Base-by-base conservation (phyloP, 2,329 filamentous ascomycete species). In the Phialophora verrucosa region DNA sequence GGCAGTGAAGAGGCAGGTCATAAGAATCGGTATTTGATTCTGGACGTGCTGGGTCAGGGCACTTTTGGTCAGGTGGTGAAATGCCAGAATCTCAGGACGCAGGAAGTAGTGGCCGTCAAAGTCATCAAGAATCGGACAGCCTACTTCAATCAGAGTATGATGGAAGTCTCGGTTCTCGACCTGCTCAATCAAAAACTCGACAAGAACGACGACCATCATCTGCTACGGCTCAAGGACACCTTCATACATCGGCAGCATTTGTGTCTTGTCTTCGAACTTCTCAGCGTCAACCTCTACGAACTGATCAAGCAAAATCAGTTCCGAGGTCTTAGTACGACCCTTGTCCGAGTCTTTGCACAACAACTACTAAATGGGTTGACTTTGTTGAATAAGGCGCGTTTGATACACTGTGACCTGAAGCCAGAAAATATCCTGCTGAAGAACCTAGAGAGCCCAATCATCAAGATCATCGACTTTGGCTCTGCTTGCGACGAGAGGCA, bases 61-160 rank as follows among this genome's bases (percentile, higher is more conserved):
- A 99, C 95, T 0, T 99, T 99, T 77, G 95, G 95, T 7, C 95
- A 99, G 81, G 95, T 99, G 35, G 95, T 99, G 68, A 99, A 99
- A 79, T 99, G 95, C 77, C 95, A 99, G 78, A 99, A 99, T 74
- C 81, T 99, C 74, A 97, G 97, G 81, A 98, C 95, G 0, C 93
- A 97, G 78, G 95, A 99, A 80, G 95, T 99, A 47, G 95, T 99
- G 53, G 95, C 95, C 3, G 95, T 99, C 72, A 99, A 99, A 81
- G 95, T 99, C 62, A 95, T 99, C 82, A 99, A 99, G 82, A 99
- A 99, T 79, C 90, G 94, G 74, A 99, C 95, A 1, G 95, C 95
- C 44, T 99, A 99, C 79, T 99, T 99, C 83, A 99, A 99, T 77
- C 95, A 99, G 79, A 98, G 95, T 79, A 99, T 99, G 95, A 99